Conservation (phyloP, 805 yeast genomes). For the Tetrapisispora fleetii region DNA sequence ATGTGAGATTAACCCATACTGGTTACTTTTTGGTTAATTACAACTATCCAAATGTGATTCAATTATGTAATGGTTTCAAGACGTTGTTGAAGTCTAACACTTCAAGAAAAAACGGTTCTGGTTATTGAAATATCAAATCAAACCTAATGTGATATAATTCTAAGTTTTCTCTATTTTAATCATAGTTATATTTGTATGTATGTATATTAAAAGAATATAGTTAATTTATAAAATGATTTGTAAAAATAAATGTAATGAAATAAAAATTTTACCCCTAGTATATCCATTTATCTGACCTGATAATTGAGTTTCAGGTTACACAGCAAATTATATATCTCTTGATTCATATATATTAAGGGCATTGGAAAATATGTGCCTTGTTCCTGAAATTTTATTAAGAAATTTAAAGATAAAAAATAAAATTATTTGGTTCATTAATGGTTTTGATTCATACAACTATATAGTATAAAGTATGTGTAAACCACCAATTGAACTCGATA, state of each 20-base stretch:
- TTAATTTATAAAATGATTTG: conserved; percentile 1
- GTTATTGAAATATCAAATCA: neutral
- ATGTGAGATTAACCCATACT: conserved; percentile 79
- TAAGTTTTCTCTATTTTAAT: neutral
- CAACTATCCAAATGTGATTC: conserved; percentile 79
- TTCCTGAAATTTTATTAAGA: too few species aligned
- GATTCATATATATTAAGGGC: too few species aligned
- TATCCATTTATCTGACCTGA: too few species aligned
- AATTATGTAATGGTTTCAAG: conserved; percentile 92
- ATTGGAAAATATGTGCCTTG: too few species aligned
- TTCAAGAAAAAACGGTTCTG: conserved; percentile 1
- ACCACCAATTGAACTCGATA: too few species aligned
- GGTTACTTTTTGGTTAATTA: conserved; percentile 76
- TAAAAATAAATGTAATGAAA: conserved; percentile 1
- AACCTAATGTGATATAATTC: neutral
- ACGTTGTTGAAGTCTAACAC: conserved; percentile 36
- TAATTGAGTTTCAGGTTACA: too few species aligned
- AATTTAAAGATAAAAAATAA: too few species aligned
- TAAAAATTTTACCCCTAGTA: neutral
- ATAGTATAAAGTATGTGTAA: too few species aligned
- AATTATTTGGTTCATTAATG: too few species aligned
- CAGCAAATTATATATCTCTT: too few species aligned
- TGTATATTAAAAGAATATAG: conserved; percentile 1
- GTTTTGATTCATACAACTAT: too few species aligned
- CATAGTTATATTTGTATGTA: neutral